Base-by-base conservation (phyloP, 169 alveolate genomes). In the Eimeria falciformis region DNA sequence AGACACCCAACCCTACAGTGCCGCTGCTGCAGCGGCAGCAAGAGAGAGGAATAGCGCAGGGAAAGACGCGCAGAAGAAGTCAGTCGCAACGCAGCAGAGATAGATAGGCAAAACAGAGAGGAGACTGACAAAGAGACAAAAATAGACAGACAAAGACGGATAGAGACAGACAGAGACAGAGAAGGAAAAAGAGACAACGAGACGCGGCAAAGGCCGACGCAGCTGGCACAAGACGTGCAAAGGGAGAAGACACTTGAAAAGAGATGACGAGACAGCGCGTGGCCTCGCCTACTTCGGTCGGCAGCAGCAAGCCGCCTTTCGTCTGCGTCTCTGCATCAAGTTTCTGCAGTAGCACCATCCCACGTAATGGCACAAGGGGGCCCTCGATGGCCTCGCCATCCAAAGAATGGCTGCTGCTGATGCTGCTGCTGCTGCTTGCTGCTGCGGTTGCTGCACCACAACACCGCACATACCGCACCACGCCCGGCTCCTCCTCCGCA, bases 301-400 rank as follows among this genome's bases (percentile, higher is more conserved):
- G 93, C 33, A 88, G 88, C 43, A 69, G 81, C 78, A 88, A 55
- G 33, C 93, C 93, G 14, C 93, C 93, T 9, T 68, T 23, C 12
- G 84, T 73, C 69, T 17, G 69, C 68, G 27, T 66, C 33, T 33
- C 69, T 33, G 68, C 86, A 29, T 75, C 93, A 3, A 65, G 12
- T 50, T 82, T 45, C 88, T 88, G 58, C 40, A 88, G 75, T 40
- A 88, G 93, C 58, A 73, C 88, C 93, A 69, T 73, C 40, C 88
- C 93, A 21, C 93, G 23, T 12, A 88, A 50, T 5, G 93, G 93
- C 79, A 71, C 73, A n/a, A 88, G 84, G 40, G 93, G 88, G 29
- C 93, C 93, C 50, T 62, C 43, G 37, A 88, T 69, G 17, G 45
- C 47, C 43, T 88, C 88, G 12, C 93, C 93, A 3, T 88, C 88